Conservation (phyloP, 2,329 filamentous ascomycete species). For the Macrophomina pseudophaseolina region DNA sequence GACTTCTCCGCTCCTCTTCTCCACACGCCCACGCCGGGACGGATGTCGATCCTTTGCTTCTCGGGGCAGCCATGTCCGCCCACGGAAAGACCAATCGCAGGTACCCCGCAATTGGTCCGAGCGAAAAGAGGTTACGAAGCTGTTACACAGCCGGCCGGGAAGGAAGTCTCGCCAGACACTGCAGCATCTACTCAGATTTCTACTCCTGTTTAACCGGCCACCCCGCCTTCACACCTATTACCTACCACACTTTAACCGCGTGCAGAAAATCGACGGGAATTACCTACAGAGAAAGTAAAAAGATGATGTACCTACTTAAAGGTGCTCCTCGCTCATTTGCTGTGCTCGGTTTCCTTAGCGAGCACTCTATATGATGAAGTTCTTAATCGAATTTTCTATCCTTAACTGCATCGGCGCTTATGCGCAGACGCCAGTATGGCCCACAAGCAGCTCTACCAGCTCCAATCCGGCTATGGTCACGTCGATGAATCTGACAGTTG, state of each 20-base stretch:
- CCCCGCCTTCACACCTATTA: background rate
- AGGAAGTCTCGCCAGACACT: background rate
- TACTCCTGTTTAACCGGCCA: conserved; percentile 2
- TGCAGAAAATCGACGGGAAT: background rate
- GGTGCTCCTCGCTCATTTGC: background rate
- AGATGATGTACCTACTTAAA: background rate
- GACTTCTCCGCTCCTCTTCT: conserved; percentile 6
- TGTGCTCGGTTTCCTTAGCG: background rate
- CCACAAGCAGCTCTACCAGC: conserved; percentile 13
- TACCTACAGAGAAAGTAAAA: background rate
- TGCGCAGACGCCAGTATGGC: conserved; percentile 15
- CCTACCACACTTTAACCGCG: background rate
- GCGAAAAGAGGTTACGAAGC: background rate
- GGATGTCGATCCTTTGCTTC: background rate
- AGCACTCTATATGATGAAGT: background rate
- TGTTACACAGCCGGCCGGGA: background rate
- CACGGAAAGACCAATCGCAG: background rate
- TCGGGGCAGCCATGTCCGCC: conserved; percentile 5
- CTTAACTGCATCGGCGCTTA: background rate
- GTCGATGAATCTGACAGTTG: conserved; percentile 13
- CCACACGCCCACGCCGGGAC: background rate
- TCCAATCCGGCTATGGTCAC: conserved; percentile 10
- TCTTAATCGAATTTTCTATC: background rate
- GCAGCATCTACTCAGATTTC: background rate
- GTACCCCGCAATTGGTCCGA: conserved; percentile 2